phyloP scores from a whole-genome alignment of 805 yeast species.

The Yueomyces sp. region DNA sequence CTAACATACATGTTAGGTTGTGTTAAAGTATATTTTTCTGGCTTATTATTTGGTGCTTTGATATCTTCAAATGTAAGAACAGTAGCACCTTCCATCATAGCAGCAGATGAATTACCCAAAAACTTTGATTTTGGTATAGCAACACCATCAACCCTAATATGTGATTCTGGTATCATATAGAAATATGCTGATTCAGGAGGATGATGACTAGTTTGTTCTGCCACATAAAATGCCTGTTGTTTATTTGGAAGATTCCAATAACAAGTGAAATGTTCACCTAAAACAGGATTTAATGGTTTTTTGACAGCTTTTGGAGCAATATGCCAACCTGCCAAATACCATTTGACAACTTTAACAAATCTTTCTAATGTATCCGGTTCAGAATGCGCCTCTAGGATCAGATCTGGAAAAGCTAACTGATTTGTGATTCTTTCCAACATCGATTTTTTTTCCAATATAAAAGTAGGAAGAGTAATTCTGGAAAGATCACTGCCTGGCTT shows the following conservation, averaged over 20 bases:
- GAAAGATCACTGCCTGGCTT: slow-evolving; percentile 88
- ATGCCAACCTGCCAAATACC: slow-evolving; percentile 96
- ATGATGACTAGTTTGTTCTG: slow-evolving; percentile 96
- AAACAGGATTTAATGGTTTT: slow-evolving; percentile 88
- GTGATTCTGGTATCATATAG: slow-evolving; percentile 67
- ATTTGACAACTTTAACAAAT: slow-evolving; percentile 61
- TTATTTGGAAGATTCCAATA: slow-evolving; percentile 81
- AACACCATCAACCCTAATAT: slow-evolving; percentile 79
- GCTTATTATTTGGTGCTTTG: slow-evolving; percentile 30
- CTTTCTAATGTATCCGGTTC: slow-evolving; percentile 48
- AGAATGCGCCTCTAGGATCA: slow-evolving; percentile 55
- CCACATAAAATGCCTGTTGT: slow-evolving; percentile 63
- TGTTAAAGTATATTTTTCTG: slow-evolving; percentile 67
- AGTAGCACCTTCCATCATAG: slow-evolving; percentile 88
- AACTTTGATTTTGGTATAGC: slow-evolving; percentile 79
- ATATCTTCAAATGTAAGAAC: slow-evolving; percentile 54
- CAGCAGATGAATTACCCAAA: slow-evolving; percentile 92
- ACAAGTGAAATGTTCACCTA: slow-evolving; percentile 84
- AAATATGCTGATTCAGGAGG: slow-evolving; percentile 97
- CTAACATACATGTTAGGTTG: slow-evolving; percentile 95
- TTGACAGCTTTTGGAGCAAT: slow-evolving; percentile 99
- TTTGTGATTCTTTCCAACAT: slow-evolving; percentile 95
- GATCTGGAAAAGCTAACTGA: slow-evolving; percentile 65
- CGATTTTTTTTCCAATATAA: slow-evolving; percentile 85
- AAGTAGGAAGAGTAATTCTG: slow-evolving; percentile 87